Base-by-base conservation (phyloP, 257 asterid species). In the Solanum gandarillasii region DNA sequence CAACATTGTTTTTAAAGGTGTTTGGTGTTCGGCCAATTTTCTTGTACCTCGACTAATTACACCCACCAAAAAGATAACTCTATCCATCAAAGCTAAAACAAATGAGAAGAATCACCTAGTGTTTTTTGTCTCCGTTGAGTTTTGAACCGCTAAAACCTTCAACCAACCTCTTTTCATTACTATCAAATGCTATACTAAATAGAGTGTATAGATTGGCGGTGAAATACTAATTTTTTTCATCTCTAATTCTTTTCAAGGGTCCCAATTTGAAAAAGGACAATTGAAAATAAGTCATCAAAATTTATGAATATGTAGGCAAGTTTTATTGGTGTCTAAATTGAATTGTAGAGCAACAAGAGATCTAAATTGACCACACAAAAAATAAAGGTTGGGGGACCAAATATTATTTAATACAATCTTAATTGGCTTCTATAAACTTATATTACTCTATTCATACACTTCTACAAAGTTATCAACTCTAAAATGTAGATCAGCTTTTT, bases 271-370 rank as follows among this genome's bases (percentile, higher is more conserved):
- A 27, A 81, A 81, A 29, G 41, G 85, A 81, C 85, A 29, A 27
- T 29, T 2, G 10, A 46, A 35, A 46, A 16, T 81, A 81, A 79
- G 85, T 81, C 85, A 81, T 46, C 85, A 79, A 46, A 81, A 81
- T 29, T 81, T 35, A 35, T 74, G 83, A 72, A 74, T 74, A 36
- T 35, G 12, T 10, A 36, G 52, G 11, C 52, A 21, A 74, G 31
- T 74, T 36, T 91, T 90, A 85, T 94, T 91, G 32, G 35, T 39
- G 7, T 38, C 25, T 29, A 29, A 29, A 29, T 29, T 29, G 38
- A 46, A 81, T 58, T 43, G 10, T 46, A 46, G 29, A 27, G 16
- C 27, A 62, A 43, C 3, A 25, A 39, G 41, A 2, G 18, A 14
- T 58, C 16, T 25, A 43, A 43, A 43, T 79, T 79, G 25, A 14